Conservation (phyloP, 805 yeast species). For the Wickerhamiella azymoides region DNA sequence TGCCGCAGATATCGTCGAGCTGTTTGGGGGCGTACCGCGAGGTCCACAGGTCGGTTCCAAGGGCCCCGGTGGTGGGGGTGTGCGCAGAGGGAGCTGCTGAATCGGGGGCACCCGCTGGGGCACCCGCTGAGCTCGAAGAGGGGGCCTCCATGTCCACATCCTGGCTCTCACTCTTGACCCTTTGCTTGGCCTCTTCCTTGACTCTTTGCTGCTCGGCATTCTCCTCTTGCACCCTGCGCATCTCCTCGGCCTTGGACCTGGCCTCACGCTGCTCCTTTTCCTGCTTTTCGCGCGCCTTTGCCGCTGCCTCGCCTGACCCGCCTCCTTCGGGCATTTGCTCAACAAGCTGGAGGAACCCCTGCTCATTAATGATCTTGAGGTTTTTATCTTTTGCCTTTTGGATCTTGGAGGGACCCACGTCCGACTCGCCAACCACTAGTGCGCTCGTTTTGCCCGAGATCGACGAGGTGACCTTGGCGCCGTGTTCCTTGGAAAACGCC, state of each 20-base stretch:
- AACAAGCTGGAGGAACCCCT: conserved; percentile 66
- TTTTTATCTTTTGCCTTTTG: conserved; percentile 58
- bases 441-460: conserved; percentile 80
- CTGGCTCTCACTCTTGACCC: not conserved
- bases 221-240: not conserved
- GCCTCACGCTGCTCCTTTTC: conserved; percentile 48
- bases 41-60: conserved; percentile 60
- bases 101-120: no score
- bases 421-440: conserved; percentile 75
- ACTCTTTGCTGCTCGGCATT: not conserved
- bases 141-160: not conserved
- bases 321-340: conserved; percentile 81
- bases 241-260: conserved; percentile 19
- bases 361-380: conserved; percentile 74
- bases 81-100: not conserved
- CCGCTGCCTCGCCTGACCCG: conserved; percentile 71
- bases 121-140: not conserved
- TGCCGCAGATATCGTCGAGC: conserved; percentile 75
- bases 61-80: not conserved
- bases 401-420: conserved; percentile 94
- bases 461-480: conserved; percentile 75
- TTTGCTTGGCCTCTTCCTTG: not conserved
- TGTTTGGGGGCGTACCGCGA: conserved; percentile 78
- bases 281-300: conserved; percentile 53
- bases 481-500: conserved; percentile 65